Percentiles rank a stretch among this genome's conserved stretches.
phyloP scores from a whole-genome alignment of 345 rosid species.

The Draba incana region DNA sequence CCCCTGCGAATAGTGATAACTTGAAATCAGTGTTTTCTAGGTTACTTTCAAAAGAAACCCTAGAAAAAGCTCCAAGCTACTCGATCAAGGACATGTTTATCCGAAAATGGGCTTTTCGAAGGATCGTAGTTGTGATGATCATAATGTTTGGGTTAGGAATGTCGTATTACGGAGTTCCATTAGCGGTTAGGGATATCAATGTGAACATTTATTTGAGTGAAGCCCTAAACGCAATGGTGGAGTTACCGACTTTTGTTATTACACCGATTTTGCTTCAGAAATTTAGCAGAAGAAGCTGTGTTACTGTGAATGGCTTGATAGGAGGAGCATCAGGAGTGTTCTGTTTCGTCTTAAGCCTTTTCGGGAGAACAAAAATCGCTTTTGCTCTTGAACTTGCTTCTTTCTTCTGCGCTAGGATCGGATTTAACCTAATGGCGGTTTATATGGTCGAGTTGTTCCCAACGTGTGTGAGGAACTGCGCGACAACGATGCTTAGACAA shows the following conservation, averaged over 20 bases:
- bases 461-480: conserved; percentile 53
- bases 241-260: conserved; percentile 46
- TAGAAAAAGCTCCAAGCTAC: conserved; percentile 15
- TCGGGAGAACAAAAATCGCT: neutral
- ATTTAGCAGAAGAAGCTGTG: conserved; percentile 44
- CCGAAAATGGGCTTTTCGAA: conserved; percentile 42
- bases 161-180: conserved; percentile 51
- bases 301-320: conserved; percentile 36
- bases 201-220: conserved; percentile 49
- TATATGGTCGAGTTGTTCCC: conserved; percentile 58
- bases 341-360: conserved; percentile 33
- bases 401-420: conserved; percentile 52
- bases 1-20: conserved; percentile 16
- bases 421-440: conserved; percentile 48
- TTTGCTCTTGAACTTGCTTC: conserved; percentile 54
- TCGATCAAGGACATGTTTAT: conserved; percentile 37
- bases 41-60: conserved; percentile 16
- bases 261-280: conserved; percentile 44
- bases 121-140: conserved; percentile 34
- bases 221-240: conserved; percentile 50
- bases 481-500: conserved; percentile 52
- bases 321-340: conserved; percentile 49
- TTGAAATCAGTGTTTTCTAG: conserved; percentile 21
- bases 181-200: conserved; percentile 51
- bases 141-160: conserved; percentile 55